Evolutionary conservation across 75 land plant genomes (phyloP).

Genomic region (Chamaecyparis obtusa): DNA sequence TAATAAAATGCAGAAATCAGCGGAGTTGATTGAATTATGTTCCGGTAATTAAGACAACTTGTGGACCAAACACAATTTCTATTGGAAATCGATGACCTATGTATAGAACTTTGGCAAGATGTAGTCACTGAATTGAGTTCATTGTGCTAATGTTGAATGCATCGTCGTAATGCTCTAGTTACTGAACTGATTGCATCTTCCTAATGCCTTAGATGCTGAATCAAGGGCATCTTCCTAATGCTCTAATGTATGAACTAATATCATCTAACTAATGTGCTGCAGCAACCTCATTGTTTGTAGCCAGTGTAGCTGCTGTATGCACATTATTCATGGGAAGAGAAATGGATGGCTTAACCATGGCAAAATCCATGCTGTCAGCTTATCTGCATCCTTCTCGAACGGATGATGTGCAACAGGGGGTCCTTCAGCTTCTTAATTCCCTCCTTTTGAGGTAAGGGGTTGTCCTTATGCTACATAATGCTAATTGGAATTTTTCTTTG

Average conservation of each 20-base stretch:
- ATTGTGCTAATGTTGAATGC: background rate
- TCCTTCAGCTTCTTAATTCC: slow-evolving; percentile 61
- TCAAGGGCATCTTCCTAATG: too few relatives aligned
- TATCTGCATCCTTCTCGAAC: slow-evolving; percentile 74
- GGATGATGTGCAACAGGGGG: slow-evolving; percentile 37
- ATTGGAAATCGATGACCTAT: background rate
- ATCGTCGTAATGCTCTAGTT: too few relatives aligned
- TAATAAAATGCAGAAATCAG: background rate
- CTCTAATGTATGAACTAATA: background rate
- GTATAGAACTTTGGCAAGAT: background rate
- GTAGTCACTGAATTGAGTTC: background rate
- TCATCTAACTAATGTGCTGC: background rate
- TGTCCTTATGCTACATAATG: background rate
- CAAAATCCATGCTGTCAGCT: slow-evolving; percentile 46
- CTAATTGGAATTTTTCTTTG: background rate
- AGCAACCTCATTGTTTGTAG: background rate
- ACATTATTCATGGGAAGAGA: background rate
- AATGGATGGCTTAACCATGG: slow-evolving; percentile 61
- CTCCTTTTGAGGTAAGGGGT: slow-evolving; percentile 57
- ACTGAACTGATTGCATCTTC: background rate
- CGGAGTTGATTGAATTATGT: background rate
- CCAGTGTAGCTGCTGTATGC: background rate
- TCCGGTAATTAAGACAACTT: background rate
- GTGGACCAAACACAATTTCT: background rate
- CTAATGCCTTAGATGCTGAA: background rate